A percentile compares a stretch with the other conserved stretches of the same genome.
phyloP scores from a whole-genome alignment of 106 monocot genomes.

The Triglochin maritima region DNA sequence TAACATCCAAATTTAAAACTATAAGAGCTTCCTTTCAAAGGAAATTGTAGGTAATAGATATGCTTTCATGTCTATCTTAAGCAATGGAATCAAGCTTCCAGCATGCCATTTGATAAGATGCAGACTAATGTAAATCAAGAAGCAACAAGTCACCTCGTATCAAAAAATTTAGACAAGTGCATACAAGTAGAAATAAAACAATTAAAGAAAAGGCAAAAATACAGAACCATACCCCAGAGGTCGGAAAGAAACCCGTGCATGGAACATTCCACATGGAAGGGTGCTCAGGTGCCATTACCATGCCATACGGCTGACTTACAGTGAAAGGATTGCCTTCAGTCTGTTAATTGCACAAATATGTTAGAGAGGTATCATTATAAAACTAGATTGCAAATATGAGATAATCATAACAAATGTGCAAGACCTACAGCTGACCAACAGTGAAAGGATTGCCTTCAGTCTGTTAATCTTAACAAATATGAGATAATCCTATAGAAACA shows the following conservation, averaged over 20 bases:
- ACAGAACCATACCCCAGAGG: conserved; percentile 18
- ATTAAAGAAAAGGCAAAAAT: neutral
- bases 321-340: neutral
- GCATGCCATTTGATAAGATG: no score
- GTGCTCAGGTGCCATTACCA: conserved; percentile 8
- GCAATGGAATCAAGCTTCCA: no score
- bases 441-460: neutral
- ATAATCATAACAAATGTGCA: no score
- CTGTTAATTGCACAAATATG: neutral
- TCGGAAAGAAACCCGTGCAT: conserved; percentile 20
- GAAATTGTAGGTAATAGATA: no score
- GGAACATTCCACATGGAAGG: conserved; percentile 17
- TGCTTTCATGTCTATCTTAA: no score
- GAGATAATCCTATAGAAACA: neutral
- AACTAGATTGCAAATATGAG: neutral
- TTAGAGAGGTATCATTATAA: neutral
- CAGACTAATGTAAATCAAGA: no score
- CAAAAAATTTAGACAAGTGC: conserved; percentile 24
- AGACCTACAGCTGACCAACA: neutral
- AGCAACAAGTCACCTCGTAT: no score
- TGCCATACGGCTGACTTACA: conserved; percentile 3
- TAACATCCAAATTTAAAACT: no score
- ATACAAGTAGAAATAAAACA: conserved; percentile 18
- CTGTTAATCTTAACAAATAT: neutral
- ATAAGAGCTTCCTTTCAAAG: no score